Evolutionary conservation across 257 asterid genomes (phyloP), one percentile per base, ranked within the genome.

Genomic region (Solanum neorickii): DNA sequence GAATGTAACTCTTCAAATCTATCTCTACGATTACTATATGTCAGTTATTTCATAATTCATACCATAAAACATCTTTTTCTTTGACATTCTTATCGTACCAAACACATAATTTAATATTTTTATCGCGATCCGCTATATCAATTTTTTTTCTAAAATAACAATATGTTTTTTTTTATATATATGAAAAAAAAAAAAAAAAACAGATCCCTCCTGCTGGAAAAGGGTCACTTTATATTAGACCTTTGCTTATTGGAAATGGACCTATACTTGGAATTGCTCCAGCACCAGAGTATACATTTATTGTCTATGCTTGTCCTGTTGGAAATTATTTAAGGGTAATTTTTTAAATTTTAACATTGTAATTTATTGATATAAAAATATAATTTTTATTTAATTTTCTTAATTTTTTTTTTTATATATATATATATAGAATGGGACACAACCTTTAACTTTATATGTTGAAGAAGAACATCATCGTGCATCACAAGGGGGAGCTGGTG

Each of bases 121-220:
- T 10, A 0, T 10, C 6, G 31, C 1, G 31, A 11, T 20, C 5
- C 3, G 16, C 3, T n/a, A 35, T 73, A 73, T 73, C 80, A 9
- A 6, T 56, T 56, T 56, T 52, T 52, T 56, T 16, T 52, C 25
- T 59, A 23, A 0, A 23, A 62, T 62, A 62, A 23, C 9, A 23
- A 60, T 60, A 21, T 60, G 12, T 60, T 9, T 60, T 14, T 14
- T 14, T 60, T 21, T 9, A 5, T 23, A 10, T 23, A 60, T 21
- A 49, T 23, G 1, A 33, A 33, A 35, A 35, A 37, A 35, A 35
- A 35, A 35, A 35, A 2, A 82, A 86, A n/a, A 86, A 46, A 91
- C 94, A 96, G 99, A 92, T 96, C 41, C 99, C 99, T 75, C 99
- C 98, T 25, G 87, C 94, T 9, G 99, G 98, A 29, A 96, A 94